A percentile compares a stretch with the other conserved stretches of the same genome.
phyloP scores from a whole-genome alignment of 768 basidiomycete species.

The Termitomyces sp. region DNA sequence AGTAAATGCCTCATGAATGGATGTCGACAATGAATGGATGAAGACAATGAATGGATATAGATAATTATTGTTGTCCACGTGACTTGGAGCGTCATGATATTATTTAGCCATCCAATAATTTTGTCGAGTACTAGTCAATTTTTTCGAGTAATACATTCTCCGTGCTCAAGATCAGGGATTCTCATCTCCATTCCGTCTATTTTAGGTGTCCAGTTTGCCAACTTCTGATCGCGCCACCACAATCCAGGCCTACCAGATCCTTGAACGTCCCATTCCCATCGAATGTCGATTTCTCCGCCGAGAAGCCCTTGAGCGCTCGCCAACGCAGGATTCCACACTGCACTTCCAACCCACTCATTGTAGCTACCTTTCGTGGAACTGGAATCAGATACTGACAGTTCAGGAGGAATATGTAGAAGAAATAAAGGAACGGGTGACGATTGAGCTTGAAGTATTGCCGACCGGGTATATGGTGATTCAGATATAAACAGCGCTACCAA shows the following conservation, averaged over 20 bases:
- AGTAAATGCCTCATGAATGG: neutral
- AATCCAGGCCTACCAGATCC: constrained; percentile 35
- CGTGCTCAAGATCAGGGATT: neutral
- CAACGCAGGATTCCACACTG: constrained; percentile 69
- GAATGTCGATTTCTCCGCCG: constrained; percentile 52
- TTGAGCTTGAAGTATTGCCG: constrained; percentile 62
- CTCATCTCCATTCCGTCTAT: constrained; percentile 8
- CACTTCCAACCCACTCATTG: constrained; percentile 33
- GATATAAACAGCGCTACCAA: constrained; percentile 76
- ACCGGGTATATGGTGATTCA: constrained; percentile 71
- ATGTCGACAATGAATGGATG: no score
- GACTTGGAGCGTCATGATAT: neutral
- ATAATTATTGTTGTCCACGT: neutral
- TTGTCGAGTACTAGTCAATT: constrained; percentile 2
- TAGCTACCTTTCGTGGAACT: neutral
- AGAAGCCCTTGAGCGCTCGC: constrained; percentile 49
- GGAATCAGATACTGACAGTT: constrained; percentile 6
- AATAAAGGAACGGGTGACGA: constrained; percentile 76
- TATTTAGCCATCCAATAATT: neutral
- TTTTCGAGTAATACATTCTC: constrained; percentile 8
- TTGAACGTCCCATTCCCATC: constrained; percentile 50
- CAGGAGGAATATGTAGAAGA: constrained; percentile 68
- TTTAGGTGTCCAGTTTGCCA: constrained; percentile 31
- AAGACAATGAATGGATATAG: neutral
- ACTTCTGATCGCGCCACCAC: constrained; percentile 34